phyloP scores from a whole-genome alignment of 140 eudicot species.

The Anethum foeniculum region DNA sequence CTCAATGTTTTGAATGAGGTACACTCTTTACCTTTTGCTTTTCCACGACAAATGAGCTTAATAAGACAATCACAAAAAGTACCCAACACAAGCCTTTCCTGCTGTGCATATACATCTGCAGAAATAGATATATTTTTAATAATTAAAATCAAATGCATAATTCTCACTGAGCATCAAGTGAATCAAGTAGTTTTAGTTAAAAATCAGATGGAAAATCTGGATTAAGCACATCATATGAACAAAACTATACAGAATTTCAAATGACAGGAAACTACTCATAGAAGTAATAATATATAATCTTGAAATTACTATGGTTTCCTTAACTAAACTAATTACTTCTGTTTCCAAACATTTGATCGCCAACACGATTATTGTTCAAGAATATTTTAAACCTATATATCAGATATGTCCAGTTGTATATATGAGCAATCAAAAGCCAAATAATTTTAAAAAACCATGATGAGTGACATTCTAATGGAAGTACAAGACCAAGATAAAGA shows the following conservation, averaged over 20 bases:
- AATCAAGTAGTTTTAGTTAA: not conserved
- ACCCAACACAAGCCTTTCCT: slow-evolving; percentile 19
- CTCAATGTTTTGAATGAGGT: not conserved
- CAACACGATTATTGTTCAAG: not conserved
- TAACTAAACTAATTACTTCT: not conserved
- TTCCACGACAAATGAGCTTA: slow-evolving; percentile 14
- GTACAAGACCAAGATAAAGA: not conserved
- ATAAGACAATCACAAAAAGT: slow-evolving; percentile 13
- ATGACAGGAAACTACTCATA: not conserved
- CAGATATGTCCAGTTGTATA: not conserved
- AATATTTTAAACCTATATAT: not conserved
- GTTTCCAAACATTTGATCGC: not conserved
- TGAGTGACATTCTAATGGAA: not conserved
- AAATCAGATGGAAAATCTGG: not conserved
- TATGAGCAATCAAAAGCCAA: not conserved
- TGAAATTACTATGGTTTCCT: not conserved
- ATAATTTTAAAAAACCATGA: not conserved
- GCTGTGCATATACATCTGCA: slow-evolving; percentile 16
- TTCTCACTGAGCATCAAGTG: not conserved
- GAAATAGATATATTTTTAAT: not conserved
- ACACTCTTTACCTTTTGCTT: slow-evolving; percentile 10
- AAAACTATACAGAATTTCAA: not conserved
- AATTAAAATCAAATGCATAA: not conserved
- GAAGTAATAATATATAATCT: not conserved
- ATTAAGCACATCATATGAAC: not conserved